Conservation (phyloP, 2,329 filamentous ascomycete genomes). For the Colletotrichum echinochloae region DNA sequence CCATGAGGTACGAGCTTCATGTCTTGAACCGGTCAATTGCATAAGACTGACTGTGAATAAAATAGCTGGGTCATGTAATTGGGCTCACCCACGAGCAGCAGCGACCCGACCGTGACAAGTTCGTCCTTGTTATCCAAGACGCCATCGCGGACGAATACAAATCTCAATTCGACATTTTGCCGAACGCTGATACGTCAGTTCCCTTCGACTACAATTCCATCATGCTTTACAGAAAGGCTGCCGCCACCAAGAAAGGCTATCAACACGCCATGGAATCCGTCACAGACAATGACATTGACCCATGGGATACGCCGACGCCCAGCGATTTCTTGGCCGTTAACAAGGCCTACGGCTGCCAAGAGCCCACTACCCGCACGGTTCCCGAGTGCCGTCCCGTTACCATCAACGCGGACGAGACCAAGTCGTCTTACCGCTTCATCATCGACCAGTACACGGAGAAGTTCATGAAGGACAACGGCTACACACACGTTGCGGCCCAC, state of each 20-base stretch:
- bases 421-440: constrained; percentile 20
- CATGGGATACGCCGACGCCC: constrained; percentile 6
- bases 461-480: constrained; percentile 16
- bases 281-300: constrained; percentile 4
- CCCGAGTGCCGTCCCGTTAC: constrained; percentile 12
- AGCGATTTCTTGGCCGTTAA: constrained; percentile 22
- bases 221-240: constrained; percentile 21
- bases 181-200: neutral
- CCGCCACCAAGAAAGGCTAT: neutral
- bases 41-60: neutral
- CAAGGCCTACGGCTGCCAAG: constrained; percentile 19
- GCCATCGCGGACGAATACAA: neutral
- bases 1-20: neutral
- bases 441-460: constrained; percentile 19
- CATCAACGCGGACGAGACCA: neutral
- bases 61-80: constrained; percentile 21
- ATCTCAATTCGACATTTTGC: neutral
- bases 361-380: constrained; percentile 3
- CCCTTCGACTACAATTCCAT: constrained; percentile 33
- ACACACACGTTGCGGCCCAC: constrained; percentile 21
- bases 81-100: constrained; percentile 25
- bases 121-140: neutral
- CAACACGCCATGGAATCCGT: neutral
- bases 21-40: too few species aligned
- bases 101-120: constrained; percentile 20